A percentile compares a stretch with the other conserved stretches of the same genome.
These are phyloP conservation scores for Ophiostoma perfectum DNA, from an alignment of 2,329 filamentous ascomycete genomes.

Conservation along the genomic window DNA sequence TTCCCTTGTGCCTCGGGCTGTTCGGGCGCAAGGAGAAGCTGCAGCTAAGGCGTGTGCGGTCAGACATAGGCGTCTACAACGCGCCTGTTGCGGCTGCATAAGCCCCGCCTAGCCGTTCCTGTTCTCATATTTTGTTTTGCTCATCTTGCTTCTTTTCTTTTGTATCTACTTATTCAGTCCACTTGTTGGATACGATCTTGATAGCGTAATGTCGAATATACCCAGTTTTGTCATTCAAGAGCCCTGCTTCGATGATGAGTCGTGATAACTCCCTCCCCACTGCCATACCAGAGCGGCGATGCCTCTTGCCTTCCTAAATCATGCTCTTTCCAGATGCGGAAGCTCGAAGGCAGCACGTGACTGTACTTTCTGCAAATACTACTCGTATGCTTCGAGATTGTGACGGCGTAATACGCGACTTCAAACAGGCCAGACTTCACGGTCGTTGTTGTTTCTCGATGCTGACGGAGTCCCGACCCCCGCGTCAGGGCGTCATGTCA, in stretches of 20 bases:
- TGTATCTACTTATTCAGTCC: neutral
- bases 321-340: too few species aligned
- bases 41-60: slow-evolving; percentile 45
- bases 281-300: too few species aligned
- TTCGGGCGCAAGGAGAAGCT: slow-evolving; percentile 57
- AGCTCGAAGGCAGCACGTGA: too few species aligned
- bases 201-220: neutral
- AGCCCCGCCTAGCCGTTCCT: neutral
- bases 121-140: neutral
- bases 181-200: neutral
- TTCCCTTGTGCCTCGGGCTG: slow-evolving; percentile 63
- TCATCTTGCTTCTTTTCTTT: neutral
- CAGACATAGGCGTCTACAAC: slow-evolving; percentile 33
- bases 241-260: neutral
- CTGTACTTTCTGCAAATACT: too few species aligned
- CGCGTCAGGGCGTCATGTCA: neutral
- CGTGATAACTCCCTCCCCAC: too few species aligned
- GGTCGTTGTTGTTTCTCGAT: too few species aligned
- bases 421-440: too few species aligned
- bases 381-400: too few species aligned
- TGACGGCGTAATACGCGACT: too few species aligned
- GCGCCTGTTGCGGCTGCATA: neutral
- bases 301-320: too few species aligned
- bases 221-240: neutral
- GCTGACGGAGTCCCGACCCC: too few species aligned